A percentile compares a stretch with the other conserved stretches of the same genome.
Conservation (phyloP, 208 protist genomes). For the Phytomonas sp. region DNA sequence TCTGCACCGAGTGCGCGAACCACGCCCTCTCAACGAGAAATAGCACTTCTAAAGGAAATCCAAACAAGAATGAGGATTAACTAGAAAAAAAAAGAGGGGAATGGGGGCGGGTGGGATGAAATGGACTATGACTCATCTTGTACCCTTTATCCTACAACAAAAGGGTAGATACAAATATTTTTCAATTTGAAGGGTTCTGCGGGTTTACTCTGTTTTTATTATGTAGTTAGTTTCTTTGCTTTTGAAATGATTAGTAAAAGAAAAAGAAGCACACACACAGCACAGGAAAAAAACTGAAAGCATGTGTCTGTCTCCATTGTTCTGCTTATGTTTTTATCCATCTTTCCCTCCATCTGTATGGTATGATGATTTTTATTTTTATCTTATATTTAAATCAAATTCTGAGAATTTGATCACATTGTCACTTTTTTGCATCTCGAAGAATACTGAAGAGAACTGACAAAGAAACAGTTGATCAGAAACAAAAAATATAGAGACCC, state of each 20-base stretch:
- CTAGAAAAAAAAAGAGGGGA: no score
- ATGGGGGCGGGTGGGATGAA: background rate
- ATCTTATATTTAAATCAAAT: background rate
- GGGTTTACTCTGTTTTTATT: background rate
- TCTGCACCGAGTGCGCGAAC: constrained; percentile 73
- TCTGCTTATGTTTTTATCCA: background rate
- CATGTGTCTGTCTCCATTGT: background rate
- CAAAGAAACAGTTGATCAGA: background rate
- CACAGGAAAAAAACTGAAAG: background rate
- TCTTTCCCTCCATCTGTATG: background rate
- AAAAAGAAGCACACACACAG: background rate
- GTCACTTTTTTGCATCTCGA: background rate
- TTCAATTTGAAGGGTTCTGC: background rate
- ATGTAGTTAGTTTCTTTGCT: background rate
- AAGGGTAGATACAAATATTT: background rate
- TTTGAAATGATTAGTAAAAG: background rate
- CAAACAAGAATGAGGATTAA: background rate
- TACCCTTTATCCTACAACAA: background rate
- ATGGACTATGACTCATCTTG: background rate
- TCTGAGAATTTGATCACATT: background rate
- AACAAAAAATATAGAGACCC: background rate
- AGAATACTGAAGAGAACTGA: background rate
- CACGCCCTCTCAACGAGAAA: background rate
- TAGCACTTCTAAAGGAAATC: background rate
- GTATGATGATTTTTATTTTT: background rate